These are phyloP conservation scores for Hortiboletus flavorubellus DNA, from an alignment of 768 basidiomycete genomes.

Conservation along the genomic window DNA sequence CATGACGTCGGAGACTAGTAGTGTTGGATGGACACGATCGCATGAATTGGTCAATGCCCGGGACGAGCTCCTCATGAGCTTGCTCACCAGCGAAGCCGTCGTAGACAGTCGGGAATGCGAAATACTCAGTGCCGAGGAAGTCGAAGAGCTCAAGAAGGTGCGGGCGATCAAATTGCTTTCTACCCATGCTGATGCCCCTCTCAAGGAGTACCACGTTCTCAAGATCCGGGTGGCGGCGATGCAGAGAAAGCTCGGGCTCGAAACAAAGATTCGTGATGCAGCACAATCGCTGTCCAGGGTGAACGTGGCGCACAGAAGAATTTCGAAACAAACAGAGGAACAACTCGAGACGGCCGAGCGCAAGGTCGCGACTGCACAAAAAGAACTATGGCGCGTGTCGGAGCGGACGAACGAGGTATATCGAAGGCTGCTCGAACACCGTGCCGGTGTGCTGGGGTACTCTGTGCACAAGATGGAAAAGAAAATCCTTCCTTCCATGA, in stretches of 20 bases:
- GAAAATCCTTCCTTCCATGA: conserved; percentile 35
- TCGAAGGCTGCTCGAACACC: conserved; percentile 71
- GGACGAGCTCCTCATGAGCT: conserved; percentile 84
- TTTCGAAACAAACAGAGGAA: conserved; percentile 62
- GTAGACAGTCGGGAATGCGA: conserved; percentile 86
- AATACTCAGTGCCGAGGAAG: conserved; percentile 70
- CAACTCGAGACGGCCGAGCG: conserved; percentile 71
- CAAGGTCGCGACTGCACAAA: conserved; percentile 68
- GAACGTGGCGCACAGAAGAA: conserved; percentile 52
- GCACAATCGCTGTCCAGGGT: conserved; percentile 71
- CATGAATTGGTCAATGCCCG: conserved; percentile 52
- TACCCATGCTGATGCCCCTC: not conserved
- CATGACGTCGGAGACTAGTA: conserved; percentile 35
- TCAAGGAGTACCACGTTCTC: conserved; percentile 72
- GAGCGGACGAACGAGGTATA: conserved; percentile 62
- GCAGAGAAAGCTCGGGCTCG: conserved; percentile 71
- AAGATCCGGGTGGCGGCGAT: conserved; percentile 61
- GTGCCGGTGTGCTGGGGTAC: conserved; percentile 74
- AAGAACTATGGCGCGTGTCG: conserved; percentile 66
- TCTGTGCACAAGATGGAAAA: conserved; percentile 68
- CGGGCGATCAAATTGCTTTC: conserved; percentile 24
- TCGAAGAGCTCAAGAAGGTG: conserved; percentile 70
- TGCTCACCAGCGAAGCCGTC: conserved; percentile 90
- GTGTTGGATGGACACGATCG: conserved; percentile 39
- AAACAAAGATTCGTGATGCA: conserved; percentile 87